phyloP scores from a whole-genome alignment of 2,329 filamentous ascomycete species.

The Neurospora crassa region DNA sequence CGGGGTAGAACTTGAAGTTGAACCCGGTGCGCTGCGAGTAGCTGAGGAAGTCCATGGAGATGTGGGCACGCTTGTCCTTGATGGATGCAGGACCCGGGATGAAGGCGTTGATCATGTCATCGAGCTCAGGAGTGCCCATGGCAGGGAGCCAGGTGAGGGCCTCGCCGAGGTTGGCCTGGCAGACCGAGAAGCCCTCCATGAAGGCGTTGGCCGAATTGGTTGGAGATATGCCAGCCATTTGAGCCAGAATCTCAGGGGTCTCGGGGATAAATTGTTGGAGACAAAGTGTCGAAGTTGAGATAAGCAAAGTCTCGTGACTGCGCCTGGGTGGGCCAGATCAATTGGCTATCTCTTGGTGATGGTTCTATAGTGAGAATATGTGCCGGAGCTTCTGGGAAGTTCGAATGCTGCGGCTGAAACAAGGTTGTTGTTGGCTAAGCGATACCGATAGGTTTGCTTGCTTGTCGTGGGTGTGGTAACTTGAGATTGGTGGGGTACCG shows the following conservation, averaged over 20 bases:
- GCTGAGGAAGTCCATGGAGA: conserved; percentile 52
- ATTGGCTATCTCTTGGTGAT: not conserved
- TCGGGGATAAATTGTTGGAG: not conserved
- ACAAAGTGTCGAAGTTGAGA: not conserved
- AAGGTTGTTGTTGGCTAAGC: not conserved
- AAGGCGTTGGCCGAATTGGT: conserved; percentile 26
- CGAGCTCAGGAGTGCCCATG: conserved; percentile 51
- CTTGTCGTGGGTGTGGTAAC: not conserved
- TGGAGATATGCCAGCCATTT: conserved; percentile 28
- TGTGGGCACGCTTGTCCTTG: conserved; percentile 47
- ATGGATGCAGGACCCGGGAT: conserved; percentile 42
- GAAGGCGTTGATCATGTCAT: conserved; percentile 49
- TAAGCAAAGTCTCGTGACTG: conserved; percentile 3
- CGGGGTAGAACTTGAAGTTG: conserved; percentile 51
- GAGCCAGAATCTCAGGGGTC: conserved; percentile 2
- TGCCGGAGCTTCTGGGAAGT: not conserved
- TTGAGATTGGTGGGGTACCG: not conserved
- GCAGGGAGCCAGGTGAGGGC: conserved; percentile 57
- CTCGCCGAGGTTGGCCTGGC: conserved; percentile 46
- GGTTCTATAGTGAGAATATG: not conserved
- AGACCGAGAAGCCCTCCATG: conserved; percentile 46
- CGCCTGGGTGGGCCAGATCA: not conserved
- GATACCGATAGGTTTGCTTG: not conserved
- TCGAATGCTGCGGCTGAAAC: not conserved
- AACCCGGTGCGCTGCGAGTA: conserved; percentile 44